These are phyloP conservation scores for Xylaria sp. DNA, from an alignment of 2,329 filamentous ascomycete species.

Conservation along the genomic window DNA sequence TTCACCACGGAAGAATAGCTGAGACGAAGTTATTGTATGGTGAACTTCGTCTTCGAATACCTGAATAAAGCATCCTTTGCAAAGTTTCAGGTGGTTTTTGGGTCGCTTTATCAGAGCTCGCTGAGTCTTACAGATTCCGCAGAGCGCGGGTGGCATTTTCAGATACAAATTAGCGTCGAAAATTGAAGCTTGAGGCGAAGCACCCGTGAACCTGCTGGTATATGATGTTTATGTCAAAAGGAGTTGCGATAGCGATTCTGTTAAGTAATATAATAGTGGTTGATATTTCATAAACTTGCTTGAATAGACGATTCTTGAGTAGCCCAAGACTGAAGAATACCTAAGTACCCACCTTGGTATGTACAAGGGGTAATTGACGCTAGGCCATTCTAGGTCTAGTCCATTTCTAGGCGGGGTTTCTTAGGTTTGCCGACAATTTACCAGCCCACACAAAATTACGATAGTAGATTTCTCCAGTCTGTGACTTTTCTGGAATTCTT, in stretches of 20 bases:
- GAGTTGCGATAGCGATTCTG: background rate
- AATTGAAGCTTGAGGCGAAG: background rate
- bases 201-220: background rate
- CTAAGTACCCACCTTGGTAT: too few species aligned
- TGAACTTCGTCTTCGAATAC: slow-evolving; percentile 95
- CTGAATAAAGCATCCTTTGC: slow-evolving; percentile 84
- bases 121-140: slow-evolving; percentile 77
- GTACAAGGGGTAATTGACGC: slow-evolving; percentile 37
- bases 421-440: slow-evolving; percentile 41
- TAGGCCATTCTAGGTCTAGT: slow-evolving; percentile 30
- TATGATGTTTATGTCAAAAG: background rate
- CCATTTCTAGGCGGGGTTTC: slow-evolving; percentile 4
- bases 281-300: background rate
- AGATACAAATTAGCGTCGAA: background rate
- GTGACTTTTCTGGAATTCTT: slow-evolving; percentile 46
- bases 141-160: slow-evolving; percentile 79
- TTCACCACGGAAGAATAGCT: slow-evolving; percentile 86
- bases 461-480: slow-evolving; percentile 37
- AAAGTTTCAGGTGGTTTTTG: slow-evolving; percentile 94
- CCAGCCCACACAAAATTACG: slow-evolving; percentile 45
- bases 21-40: slow-evolving; percentile 84
- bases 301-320: slow-evolving; percentile 1
- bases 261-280: background rate
- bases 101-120: slow-evolving; percentile 91
- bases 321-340: background rate